Base-by-base conservation (phyloP, 2,329 filamentous ascomycete genomes). In the Pezicula carpinea region DNA sequence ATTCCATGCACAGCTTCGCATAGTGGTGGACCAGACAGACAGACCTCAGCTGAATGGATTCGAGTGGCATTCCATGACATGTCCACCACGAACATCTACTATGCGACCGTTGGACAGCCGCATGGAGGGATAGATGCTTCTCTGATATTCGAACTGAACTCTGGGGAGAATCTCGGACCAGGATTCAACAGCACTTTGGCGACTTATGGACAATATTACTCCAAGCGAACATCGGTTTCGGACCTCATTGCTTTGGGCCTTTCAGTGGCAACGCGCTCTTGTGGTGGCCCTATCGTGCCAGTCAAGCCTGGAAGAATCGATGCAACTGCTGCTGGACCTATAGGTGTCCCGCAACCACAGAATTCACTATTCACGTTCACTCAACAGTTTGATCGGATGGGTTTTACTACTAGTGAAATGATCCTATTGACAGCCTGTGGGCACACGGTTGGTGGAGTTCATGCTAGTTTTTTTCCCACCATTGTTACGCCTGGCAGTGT, bases 41-140 rank as follows among this genome's bases (percentile, higher is more conserved):
- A 76, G 32, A 79, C 77, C 38, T 77, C 80, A 5, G 79, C 79
- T 6, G 79, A 82, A 62, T 83, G 79, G 79, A 63, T 83, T 35
- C 72, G 79, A 26, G 73, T 76, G 3, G 79, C 73, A 19, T 83
- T 83, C 51, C 80, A 83, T 62, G 80, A 83, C 59, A 79, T 82
- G 73, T 68, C 76, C 4, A 79, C 77, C 3, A 73, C 69, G 23
- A 79, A 77, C 55, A 60, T 66, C 11, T 72, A 64, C 51, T 68
- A 65, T 23, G 67, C 69, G 32, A 40, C 38, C 62, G 22, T 23
- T 40, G 60, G 32, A 29, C 10, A 10, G 3, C 49, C 54, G 3
- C 48, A 56, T 4, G 80, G 80, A 31, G 80, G 80, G 1, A 51
- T 83, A 32, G 80, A 84, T 54, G 79, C 66, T 13, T 83, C 79